These are phyloP conservation scores for Amanita polypyramis DNA, from an alignment of 768 basidiomycete genomes.

Conservation along the genomic window DNA sequence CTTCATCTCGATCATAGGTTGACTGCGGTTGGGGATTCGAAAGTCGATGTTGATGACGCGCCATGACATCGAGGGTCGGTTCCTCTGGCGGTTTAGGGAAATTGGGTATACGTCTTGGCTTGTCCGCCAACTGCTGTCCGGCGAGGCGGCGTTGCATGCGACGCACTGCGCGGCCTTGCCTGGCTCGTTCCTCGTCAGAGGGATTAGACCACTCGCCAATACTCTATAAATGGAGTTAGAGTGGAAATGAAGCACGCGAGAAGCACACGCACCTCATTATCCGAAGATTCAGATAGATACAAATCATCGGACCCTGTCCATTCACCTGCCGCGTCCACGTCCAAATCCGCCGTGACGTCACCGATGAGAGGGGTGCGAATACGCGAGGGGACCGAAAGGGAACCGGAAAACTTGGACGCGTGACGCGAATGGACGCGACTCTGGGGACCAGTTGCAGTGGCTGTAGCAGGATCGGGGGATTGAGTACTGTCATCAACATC, in stretches of 20 bases:
- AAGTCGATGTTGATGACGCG: conserved; percentile 1
- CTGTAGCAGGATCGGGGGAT: conserved; percentile 8
- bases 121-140: conserved; percentile 40
- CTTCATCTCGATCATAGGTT: conserved; percentile 32
- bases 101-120: conserved; percentile 63
- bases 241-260: conserved; percentile 8
- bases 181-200: conserved; percentile 79
- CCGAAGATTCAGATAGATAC: conserved; percentile 37
- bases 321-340: conserved; percentile 45
- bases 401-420: conserved; percentile 54
- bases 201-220: conserved; percentile 88
- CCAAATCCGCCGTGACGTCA: conserved; percentile 18
- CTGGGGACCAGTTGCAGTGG: conserved; percentile 34
- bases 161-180: conserved; percentile 54
- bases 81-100: conserved; percentile 70
- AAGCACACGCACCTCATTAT: conserved; percentile 52
- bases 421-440: conserved; percentile 59
- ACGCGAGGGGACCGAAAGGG: conserved; percentile 55
- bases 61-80: conserved; percentile 23
- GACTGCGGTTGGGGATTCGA: conserved; percentile 10
- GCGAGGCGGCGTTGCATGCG: conserved; percentile 41
- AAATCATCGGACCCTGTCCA: conserved; percentile 82
- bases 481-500: conserved; percentile 18
- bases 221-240: conserved; percentile 34
- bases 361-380: conserved; percentile 33